These are phyloP conservation scores for Casuarina equisetifolia DNA, from an alignment of 306 rosid species.

Conservation along the genomic window DNA sequence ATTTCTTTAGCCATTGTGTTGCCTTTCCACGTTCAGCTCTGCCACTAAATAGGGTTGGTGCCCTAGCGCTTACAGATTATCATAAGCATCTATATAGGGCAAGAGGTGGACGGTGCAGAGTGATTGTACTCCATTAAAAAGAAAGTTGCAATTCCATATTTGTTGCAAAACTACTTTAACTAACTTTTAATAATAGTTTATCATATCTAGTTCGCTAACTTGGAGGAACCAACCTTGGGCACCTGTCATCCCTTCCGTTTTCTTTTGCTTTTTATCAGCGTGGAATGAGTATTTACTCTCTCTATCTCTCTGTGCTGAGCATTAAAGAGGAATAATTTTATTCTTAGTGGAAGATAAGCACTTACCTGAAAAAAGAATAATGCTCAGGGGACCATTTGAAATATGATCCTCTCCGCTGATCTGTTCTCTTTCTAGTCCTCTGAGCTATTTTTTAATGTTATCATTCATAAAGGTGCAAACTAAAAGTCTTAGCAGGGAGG, in stretches of 20 bases:
- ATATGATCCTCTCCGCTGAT: constrained; percentile 24
- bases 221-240: background rate
- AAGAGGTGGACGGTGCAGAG: constrained; percentile 35
- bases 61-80: too few relatives aligned
- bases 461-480: constrained; percentile 13
- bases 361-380: constrained; percentile 34
- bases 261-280: background rate
- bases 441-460: constrained; percentile 8
- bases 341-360: constrained; percentile 34
- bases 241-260: too few relatives aligned
- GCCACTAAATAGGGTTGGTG: too few relatives aligned
- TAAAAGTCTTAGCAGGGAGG: constrained; percentile 16
- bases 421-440: constrained; percentile 41
- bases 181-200: constrained; percentile 28
- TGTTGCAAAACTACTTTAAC: constrained; percentile 30
- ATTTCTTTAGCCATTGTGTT: too few relatives aligned
- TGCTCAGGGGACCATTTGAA: constrained; percentile 39
- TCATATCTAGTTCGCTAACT: background rate
- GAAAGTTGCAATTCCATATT: constrained; percentile 28
- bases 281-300: constrained; percentile 20
- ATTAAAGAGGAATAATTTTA: constrained; percentile 36
- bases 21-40: too few relatives aligned
- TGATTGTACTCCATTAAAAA: constrained; percentile 18
- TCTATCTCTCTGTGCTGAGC: constrained; percentile 1
- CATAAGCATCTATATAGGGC: too few relatives aligned